Conservation (phyloP, 257 asterid genomes). For the Hygrophila difformis region DNA sequence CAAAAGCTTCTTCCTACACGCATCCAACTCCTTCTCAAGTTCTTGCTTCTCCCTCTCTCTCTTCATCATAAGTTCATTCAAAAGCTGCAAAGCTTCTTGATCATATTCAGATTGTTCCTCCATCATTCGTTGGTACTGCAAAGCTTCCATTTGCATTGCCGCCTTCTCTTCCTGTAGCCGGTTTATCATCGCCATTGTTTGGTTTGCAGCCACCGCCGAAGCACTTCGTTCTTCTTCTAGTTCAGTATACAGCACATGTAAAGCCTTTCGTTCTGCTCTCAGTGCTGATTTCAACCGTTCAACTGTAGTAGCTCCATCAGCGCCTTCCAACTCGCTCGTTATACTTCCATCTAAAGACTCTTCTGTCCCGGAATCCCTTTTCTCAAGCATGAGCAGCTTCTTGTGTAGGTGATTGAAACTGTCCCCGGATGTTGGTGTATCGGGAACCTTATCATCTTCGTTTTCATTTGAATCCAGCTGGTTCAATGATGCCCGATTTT, state of each 20-base stretch:
- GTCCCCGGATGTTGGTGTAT: conserved; percentile 68
- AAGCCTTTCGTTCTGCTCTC: conserved; percentile 62
- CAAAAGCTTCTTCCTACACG: conserved; percentile 48
- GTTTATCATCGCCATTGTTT: conserved; percentile 97
- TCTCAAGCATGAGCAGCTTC: conserved; percentile 54
- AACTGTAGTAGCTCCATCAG: conserved; percentile 47
- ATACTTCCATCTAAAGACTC: conserved; percentile 88
- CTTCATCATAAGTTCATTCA: conserved; percentile 88
- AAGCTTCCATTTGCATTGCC: conserved; percentile 96
- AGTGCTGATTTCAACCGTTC: conserved; percentile 60
- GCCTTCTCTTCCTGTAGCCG: conserved; percentile 96
- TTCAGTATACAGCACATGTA: conserved; percentile 63
- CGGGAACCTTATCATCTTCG: conserved; percentile 77
- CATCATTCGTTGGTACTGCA: conserved; percentile 99
- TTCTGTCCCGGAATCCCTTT: conserved; percentile 59
- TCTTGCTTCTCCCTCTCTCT: conserved; percentile 89
- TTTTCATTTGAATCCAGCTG: conserved; percentile 33
- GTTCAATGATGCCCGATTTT: conserved; percentile 16
- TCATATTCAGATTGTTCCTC: conserved; percentile 96
- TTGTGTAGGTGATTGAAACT: conserved; percentile 50
- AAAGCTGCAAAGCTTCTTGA: conserved; percentile 91
- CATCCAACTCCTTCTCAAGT: conserved; percentile 70
- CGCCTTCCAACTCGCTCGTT: conserved; percentile 64
- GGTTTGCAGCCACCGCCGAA: conserved; percentile 91
- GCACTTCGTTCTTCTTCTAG: conserved; percentile 93